These are phyloP conservation scores for Nothopassalora personata DNA, from an alignment of 2,329 filamentous ascomycete species.

Conservation along the genomic window DNA sequence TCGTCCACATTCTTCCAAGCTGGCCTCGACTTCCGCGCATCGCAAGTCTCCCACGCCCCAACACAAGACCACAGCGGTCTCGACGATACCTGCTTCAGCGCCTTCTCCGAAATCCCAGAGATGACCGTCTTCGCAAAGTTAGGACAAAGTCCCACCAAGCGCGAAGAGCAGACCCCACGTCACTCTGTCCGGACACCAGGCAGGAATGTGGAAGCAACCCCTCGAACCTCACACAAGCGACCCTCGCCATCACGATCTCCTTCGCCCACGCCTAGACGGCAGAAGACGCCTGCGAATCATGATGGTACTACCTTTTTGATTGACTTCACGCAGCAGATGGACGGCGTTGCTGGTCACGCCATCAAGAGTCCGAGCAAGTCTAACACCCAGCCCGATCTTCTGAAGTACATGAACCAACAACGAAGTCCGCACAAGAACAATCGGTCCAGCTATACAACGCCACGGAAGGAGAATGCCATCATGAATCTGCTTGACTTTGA, in stretches of 20 bases:
- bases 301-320: slow-evolving; percentile 71
- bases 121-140: slow-evolving; percentile 77
- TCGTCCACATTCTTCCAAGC: slow-evolving; percentile 3
- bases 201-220: slow-evolving; percentile 39
- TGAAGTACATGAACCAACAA: slow-evolving; percentile 38
- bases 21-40: slow-evolving; percentile 20
- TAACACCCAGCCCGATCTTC: slow-evolving; percentile 44
- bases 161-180: slow-evolving; percentile 7
- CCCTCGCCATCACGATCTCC: slow-evolving; percentile 39
- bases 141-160: slow-evolving; percentile 49
- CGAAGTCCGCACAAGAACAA: slow-evolving; percentile 39
- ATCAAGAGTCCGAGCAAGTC: slow-evolving; percentile 51
- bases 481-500: slow-evolving; percentile 81
- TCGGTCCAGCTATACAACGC: slow-evolving; percentile 35
- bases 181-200: slow-evolving; percentile 23
- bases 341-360: slow-evolving; percentile 46
- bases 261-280: slow-evolving; percentile 50
- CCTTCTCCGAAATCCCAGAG: slow-evolving; percentile 83
- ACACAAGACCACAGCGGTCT: slow-evolving; percentile 34
- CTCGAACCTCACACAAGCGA: slow-evolving; percentile 45
- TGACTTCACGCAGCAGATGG: slow-evolving; percentile 80
- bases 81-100: slow-evolving; percentile 74
- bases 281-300: slow-evolving; percentile 38
- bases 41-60: slow-evolving; percentile 7
- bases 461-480: slow-evolving; percentile 45